phyloP scores from a whole-genome alignment of 345 rosid genomes.

The Alliaria petiolata region DNA sequence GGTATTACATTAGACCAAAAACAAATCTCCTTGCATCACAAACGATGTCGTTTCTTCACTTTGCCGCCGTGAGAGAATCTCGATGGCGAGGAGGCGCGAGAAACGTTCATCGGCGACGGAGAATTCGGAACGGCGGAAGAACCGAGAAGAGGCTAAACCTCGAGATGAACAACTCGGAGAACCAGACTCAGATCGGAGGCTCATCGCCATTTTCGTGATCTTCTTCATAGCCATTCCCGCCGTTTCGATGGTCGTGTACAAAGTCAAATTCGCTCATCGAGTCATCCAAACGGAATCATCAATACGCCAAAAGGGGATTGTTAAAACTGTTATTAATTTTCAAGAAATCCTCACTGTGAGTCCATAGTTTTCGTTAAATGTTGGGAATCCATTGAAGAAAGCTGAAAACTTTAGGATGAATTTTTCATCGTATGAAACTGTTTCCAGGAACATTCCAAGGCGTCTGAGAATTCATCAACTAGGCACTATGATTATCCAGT shows the following conservation, averaged over 20 bases:
- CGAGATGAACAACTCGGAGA: conserved; percentile 28
- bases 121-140: conserved; percentile 33
- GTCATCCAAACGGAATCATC: conserved; percentile 24
- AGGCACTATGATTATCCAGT: conserved; percentile 61
- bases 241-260: conserved; percentile 56
- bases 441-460: conserved; percentile 65
- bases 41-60: conserved; percentile 9
- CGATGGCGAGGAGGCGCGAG: conserved; percentile 70
- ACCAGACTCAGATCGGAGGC: conserved; percentile 52
- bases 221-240: conserved; percentile 70
- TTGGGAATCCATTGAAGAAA: not conserved
- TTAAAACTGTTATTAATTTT: conserved; percentile 51
- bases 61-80: not conserved
- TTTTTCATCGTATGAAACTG: conserved; percentile 1
- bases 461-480: conserved; percentile 46
- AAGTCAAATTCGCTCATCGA: conserved; percentile 41
- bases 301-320: conserved; percentile 36
- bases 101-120: conserved; percentile 41
- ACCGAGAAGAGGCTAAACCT: conserved; percentile 23
- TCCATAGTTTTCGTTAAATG: not conserved
- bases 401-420: not conserved
- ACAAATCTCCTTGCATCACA: not conserved
- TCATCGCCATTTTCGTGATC: conserved; percentile 45
- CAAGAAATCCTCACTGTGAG: conserved; percentile 67
- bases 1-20: not conserved